Evolutionary conservation across 805 yeast genomes (phyloP).

Genomic region (Suhomyces sp.): DNA sequence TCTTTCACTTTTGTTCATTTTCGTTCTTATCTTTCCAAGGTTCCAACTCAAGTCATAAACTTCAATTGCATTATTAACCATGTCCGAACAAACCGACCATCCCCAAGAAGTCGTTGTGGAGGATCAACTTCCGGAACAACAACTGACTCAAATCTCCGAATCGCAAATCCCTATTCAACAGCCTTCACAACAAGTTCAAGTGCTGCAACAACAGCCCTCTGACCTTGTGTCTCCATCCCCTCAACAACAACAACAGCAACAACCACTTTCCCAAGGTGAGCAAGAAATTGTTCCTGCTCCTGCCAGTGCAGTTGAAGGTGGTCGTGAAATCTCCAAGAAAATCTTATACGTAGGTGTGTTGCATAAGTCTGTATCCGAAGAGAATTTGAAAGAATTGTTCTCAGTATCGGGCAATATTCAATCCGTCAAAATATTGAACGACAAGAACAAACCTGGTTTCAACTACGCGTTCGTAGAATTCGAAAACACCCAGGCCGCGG

Average conservation of each 20-base stretch:
- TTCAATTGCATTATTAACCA: background rate
- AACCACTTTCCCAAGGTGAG: background rate
- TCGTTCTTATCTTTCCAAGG: too few species aligned
- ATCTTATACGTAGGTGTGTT: conserved; percentile 78
- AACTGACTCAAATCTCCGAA: too few species aligned
- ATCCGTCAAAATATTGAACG: conserved; percentile 69
- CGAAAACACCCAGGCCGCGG: conserved; percentile 56
- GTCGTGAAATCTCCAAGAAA: conserved; percentile 72
- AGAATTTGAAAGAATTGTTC: conserved; percentile 59
- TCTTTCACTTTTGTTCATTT: background rate
- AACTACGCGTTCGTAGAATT: conserved; percentile 86
- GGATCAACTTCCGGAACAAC: too few species aligned
- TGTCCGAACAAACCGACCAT: conserved; percentile 1
- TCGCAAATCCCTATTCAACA: too few species aligned
- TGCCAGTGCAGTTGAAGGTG: conserved; percentile 77
- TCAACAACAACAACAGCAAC: conserved; percentile 1
- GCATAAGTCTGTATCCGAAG: conserved; percentile 64
- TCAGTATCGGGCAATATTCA: conserved; percentile 59
- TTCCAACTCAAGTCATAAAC: too few species aligned
- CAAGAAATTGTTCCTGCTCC: conserved; percentile 8
- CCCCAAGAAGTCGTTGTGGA: conserved; percentile 54
- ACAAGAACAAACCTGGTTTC: conserved; percentile 69
- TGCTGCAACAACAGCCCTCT: too few species aligned
- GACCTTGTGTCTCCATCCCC: too few species aligned
- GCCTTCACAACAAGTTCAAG: background rate